Base-by-base conservation (phyloP, 2,329 filamentous ascomycete genomes). In the Arthrocladium fulminans region DNA sequence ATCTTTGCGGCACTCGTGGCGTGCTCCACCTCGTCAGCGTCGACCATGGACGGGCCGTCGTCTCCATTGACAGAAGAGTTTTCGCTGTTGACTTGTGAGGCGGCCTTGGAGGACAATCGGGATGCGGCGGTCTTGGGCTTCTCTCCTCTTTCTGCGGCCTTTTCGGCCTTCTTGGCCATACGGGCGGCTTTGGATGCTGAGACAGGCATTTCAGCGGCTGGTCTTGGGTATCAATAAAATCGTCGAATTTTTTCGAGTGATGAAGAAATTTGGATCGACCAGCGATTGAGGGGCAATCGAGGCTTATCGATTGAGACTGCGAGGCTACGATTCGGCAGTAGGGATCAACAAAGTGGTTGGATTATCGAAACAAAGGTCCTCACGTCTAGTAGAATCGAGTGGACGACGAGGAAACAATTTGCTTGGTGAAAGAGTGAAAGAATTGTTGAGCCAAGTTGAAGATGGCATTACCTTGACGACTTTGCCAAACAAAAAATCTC, bases 1-100 rank as follows among this genome's bases (percentile, higher is more conserved):
- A 83, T 71, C 74, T 90, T 87, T 59, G 82, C 79, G 60, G 75
- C 77, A 51, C 80, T 75, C 58, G 82, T 87, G 51, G 83, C 84
- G 55, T 83, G 79, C 37, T 72, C 68, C 48, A 73, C 68, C 63
- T 79, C 80, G 62, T 83, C 71, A 54, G 68, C 80, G 61, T 88
- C 83, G 56, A 83, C 70, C 59, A 81, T 65, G 49, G 76, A 71
- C 23, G 74, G 71, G 37, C 66, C 69, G 54, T 84, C 83, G 58
- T 90, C 84, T 61, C 83, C 84, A 61, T 83, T 79, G 47, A 81
- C 77, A 9, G 83, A 85, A 34, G 76, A 80, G 43, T 81, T 76
- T 60, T 74, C 74, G 9, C 55, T 57, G 34, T 54, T 56, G 34
- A 50, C 52, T 27, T 53, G 48, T 54, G 80, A 83, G 52, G 72